Conservation (phyloP, 2,329 filamentous ascomycete species). For the Myriosclerotinia curreyana region DNA sequence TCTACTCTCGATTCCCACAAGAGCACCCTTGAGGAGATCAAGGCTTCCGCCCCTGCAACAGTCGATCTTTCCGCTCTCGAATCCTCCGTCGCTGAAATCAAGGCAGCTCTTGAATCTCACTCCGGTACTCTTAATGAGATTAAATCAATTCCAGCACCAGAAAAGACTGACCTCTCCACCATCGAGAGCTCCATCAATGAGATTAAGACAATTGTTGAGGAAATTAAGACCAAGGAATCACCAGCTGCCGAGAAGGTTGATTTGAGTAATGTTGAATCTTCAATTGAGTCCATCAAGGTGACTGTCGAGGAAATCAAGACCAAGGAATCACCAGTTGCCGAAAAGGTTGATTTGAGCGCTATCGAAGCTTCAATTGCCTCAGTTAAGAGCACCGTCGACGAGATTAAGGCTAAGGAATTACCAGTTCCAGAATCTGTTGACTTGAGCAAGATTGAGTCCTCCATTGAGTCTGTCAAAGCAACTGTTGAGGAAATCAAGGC, state of each 20-base stretch:
- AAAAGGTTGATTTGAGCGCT: conserved; percentile 26
- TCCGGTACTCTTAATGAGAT: conserved; percentile 24
- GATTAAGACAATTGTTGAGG: conserved; percentile 19
- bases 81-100: conserved; percentile 20
- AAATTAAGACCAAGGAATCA: conserved; percentile 29
- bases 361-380: conserved; percentile 18
- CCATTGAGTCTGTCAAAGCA: conserved; percentile 4
- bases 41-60: conserved; percentile 21
- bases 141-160: conserved; percentile 23
- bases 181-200: conserved; percentile 24
- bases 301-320: conserved; percentile 30
- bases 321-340: conserved; percentile 22
- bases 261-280: conserved; percentile 24
- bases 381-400: conserved; percentile 20
- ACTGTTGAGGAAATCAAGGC: conserved; percentile 17
- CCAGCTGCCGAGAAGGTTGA: conserved; percentile 26
- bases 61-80: conserved; percentile 27
- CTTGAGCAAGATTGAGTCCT: conserved; percentile 1
- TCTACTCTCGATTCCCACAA: conserved; percentile 26
- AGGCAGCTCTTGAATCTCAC: conserved; percentile 22
- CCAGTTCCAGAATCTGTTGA: background rate
- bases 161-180: conserved; percentile 26
- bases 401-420: conserved; percentile 25
- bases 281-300: conserved; percentile 15
- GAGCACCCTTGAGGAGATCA: conserved; percentile 22